phyloP scores from a whole-genome alignment of 805 yeast species.

The Yarrowia bubula region DNA sequence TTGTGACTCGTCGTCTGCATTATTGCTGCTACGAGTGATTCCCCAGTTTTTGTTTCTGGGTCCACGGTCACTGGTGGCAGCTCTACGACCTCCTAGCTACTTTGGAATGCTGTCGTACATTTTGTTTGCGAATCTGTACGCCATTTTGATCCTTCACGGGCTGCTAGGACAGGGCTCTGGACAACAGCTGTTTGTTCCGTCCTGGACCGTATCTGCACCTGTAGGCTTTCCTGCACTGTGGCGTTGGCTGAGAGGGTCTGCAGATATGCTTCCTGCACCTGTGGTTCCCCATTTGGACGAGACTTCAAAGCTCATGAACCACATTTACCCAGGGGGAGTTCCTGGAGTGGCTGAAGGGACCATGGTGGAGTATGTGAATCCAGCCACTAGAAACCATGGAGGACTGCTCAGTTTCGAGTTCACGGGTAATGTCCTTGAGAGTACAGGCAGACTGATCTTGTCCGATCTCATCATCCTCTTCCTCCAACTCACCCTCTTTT shows the following conservation, averaged over 20 bases:
- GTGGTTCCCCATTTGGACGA: not conserved
- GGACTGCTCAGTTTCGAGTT: constrained; percentile 15
- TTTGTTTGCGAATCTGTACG: not conserved
- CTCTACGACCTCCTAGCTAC: constrained; percentile 4
- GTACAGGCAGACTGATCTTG: not conserved
- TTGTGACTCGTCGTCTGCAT: constrained; percentile 12
- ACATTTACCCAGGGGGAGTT: constrained; percentile 24
- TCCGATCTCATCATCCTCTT: constrained; percentile 3
- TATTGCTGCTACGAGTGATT: not conserved
- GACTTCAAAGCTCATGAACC: not conserved
- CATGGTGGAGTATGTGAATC: constrained; percentile 17
- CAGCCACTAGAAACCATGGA: not conserved
- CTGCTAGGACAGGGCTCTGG: not conserved
- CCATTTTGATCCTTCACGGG: constrained; percentile 1
- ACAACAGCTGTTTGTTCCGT: not conserved
- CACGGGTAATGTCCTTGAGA: constrained; percentile 3
- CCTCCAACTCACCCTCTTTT: not conserved
- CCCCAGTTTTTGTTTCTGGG: constrained; percentile 6
- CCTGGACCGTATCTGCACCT: constrained; percentile 8
- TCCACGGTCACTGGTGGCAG: not conserved
- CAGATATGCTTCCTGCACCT: not conserved
- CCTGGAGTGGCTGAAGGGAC: constrained; percentile 6
- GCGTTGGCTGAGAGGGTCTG: not conserved
- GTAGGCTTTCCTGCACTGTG: not conserved
- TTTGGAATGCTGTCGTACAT: not conserved